These are phyloP conservation scores for Bryoerythrophyllum caledonicum DNA, from an alignment of 225 moss, liverwort and hornwort species.

Conservation along the genomic window DNA sequence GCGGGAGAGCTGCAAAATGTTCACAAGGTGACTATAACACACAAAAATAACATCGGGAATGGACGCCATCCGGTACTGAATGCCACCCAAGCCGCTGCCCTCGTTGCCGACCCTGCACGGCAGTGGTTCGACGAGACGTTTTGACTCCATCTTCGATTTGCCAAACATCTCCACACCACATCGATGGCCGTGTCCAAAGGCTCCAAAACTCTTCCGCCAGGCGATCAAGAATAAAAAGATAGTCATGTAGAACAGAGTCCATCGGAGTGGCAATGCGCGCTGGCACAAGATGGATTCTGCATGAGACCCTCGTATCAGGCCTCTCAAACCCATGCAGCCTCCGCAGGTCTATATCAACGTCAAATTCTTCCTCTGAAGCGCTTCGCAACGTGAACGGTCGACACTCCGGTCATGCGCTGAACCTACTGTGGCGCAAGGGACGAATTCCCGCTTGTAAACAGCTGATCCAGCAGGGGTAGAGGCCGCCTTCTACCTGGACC, in stretches of 20 bases:
- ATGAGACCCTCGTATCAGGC: constrained; percentile 9
- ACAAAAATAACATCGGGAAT: constrained; percentile 11
- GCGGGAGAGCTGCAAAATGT: constrained; percentile 33
- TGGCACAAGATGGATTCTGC: constrained; percentile 19
- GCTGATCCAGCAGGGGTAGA: constrained; percentile 67
- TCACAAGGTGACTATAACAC: constrained; percentile 17
- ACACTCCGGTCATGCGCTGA: neutral
- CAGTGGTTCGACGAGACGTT: neutral
- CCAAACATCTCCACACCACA: constrained; percentile 17
- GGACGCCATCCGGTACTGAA: neutral
- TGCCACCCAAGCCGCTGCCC: neutral
- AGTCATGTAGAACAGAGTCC: neutral
- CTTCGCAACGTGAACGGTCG: constrained; percentile 16
- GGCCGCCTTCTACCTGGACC: constrained; percentile 69
- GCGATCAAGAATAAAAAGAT: neutral
- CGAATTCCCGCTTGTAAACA: constrained; percentile 46
- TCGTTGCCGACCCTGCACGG: neutral
- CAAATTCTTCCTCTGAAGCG: neutral
- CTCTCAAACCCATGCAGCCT: constrained; percentile 16
- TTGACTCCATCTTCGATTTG: constrained; percentile 27
- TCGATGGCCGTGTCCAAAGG: neutral
- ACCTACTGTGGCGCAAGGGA: constrained; percentile 32
- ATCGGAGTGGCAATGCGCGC: neutral
- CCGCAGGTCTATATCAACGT: constrained; percentile 17
- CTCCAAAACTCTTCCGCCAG: constrained; percentile 15